A percentile compares a stretch with the other conserved stretches of the same genome.
These are phyloP conservation scores for Dissophora globulifera DNA, from an alignment of 192 early-diverging fungal species.

Conservation along the genomic window DNA sequence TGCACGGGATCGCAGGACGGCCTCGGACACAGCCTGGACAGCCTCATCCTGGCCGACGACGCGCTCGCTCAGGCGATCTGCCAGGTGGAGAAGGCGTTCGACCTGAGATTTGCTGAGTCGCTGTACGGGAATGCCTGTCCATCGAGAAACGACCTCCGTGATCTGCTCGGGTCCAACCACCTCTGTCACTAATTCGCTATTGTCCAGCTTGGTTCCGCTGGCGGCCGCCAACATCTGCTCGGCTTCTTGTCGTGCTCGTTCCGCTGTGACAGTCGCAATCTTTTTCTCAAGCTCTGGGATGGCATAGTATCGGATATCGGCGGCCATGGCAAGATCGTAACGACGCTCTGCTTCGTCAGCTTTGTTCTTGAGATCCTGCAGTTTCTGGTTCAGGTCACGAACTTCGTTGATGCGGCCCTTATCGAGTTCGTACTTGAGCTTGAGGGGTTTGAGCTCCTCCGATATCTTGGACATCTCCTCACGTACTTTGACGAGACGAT, in stretches of 20 bases:
- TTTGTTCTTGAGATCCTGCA: constrained; percentile 89
- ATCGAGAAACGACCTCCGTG: constrained; percentile 91
- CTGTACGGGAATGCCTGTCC: constrained; percentile 97
- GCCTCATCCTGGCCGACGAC: constrained; percentile 96
- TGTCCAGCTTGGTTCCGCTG: constrained; percentile 31
- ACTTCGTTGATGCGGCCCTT: constrained; percentile 91
- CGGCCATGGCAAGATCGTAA: constrained; percentile 86
- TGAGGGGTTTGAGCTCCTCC: constrained; percentile 91
- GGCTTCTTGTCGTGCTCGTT: constrained; percentile 73
- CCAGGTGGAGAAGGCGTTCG: constrained; percentile 85
- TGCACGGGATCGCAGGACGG: constrained; percentile 89
- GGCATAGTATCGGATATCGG: constrained; percentile 94
- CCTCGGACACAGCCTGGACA: constrained; percentile 90
- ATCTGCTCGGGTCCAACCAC: constrained; percentile 93
- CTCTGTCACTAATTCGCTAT: constrained; percentile 77
- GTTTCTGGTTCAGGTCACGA: constrained; percentile 84
- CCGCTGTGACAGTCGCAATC: constrained; percentile 76
- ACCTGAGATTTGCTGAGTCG: constrained; percentile 86
- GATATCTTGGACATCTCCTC: constrained; percentile 85
- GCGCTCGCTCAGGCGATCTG: constrained; percentile 78
- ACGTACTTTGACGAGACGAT: constrained; percentile 80
- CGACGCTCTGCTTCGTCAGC: constrained; percentile 85
- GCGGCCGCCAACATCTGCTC: constrained; percentile 60
- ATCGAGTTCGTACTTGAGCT: constrained; percentile 85
- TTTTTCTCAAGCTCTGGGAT: constrained; percentile 89